Evolutionary conservation across 768 basidiomycete species (phyloP).

Genomic region (Boletus rufocinnamomeus): DNA sequence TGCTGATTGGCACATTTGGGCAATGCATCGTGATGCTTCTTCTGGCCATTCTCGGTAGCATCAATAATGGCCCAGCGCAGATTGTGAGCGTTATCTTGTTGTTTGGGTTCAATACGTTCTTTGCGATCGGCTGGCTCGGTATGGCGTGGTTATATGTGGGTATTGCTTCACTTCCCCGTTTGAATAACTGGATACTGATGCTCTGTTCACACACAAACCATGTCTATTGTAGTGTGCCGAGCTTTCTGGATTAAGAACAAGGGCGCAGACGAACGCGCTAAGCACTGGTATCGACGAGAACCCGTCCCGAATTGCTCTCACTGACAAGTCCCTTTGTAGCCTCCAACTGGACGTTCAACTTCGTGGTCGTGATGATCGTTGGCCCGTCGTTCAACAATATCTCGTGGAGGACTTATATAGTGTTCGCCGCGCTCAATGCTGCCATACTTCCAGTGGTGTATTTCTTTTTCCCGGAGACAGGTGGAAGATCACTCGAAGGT

Average conservation of each 20-base stretch:
- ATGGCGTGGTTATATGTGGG: neutral
- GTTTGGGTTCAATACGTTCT: neutral
- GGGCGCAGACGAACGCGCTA: neutral
- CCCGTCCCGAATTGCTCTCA: neutral
- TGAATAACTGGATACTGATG: neutral
- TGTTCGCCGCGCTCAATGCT: neutral
- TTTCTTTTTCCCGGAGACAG: neutral
- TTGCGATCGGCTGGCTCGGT: neutral
- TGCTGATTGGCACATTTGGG: no score
- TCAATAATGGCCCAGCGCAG: neutral
- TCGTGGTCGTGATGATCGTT: neutral
- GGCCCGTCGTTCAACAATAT: neutral
- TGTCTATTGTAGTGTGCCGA: neutral
- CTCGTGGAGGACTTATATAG: neutral
- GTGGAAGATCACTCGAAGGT: neutral
- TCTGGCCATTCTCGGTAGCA: neutral
- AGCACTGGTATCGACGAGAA: neutral
- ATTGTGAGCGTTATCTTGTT: neutral
- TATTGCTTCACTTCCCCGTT: neutral
- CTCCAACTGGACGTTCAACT: neutral
- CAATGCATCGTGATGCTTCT: neutral
- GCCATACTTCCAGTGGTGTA: neutral
- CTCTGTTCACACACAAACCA: neutral
- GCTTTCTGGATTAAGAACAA: neutral
- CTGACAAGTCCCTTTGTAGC: neutral